Conservation (phyloP, 208 protist genomes). For the Porcisia hertigi region DNA sequence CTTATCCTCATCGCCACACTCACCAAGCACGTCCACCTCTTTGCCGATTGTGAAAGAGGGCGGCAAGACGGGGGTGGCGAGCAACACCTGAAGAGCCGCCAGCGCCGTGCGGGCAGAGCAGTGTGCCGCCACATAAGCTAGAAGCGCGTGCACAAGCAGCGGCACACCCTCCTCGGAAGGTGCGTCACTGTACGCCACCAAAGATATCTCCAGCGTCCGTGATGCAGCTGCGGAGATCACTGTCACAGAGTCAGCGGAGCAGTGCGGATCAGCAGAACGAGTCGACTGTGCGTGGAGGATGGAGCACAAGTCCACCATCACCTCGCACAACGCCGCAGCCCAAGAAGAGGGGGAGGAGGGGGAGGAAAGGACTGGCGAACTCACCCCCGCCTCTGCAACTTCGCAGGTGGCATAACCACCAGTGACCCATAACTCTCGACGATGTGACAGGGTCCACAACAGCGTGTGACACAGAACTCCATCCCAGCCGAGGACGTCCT, state of each 20-base stretch:
- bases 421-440: conserved; percentile 16
- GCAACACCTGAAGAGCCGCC: conserved; percentile 32
- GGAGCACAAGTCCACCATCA: conserved; percentile 34
- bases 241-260: not conserved
- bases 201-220: conserved; percentile 28
- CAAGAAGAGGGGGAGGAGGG: no score
- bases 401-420: not conserved
- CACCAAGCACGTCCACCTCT: not conserved
- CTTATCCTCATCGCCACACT: not conserved
- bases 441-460: conserved; percentile 48
- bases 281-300: conserved; percentile 16
- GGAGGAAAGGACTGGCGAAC: not conserved
- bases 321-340: conserved; percentile 21
- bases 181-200: conserved; percentile 24
- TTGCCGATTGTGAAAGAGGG: not conserved
- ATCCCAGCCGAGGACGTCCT: conserved; percentile 52
- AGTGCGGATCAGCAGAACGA: not conserved
- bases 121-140: conserved; percentile 37
- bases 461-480: conserved; percentile 42
- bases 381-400: not conserved
- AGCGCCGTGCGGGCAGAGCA: conserved; percentile 36
- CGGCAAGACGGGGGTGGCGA: conserved; percentile 20
- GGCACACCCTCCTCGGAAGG: conserved; percentile 44
- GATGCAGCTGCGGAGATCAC: conserved; percentile 22
- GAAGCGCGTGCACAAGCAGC: conserved; percentile 20